Conservation (phyloP, 306 rosid species). For the Cicer judaicum region DNA sequence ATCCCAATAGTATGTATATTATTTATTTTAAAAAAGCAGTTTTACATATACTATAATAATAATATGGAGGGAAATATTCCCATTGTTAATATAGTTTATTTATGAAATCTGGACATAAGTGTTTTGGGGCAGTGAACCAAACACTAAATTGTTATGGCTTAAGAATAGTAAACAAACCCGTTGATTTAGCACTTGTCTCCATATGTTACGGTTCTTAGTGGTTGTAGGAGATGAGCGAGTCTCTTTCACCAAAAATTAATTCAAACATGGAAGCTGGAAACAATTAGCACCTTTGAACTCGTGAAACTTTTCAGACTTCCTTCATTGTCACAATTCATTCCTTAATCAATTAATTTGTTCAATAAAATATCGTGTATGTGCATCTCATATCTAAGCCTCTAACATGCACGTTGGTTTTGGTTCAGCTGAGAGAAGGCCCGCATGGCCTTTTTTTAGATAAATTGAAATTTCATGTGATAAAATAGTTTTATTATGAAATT, state of each 20-base stretch:
- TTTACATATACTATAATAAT: too few species aligned
- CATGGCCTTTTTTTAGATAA: neutral
- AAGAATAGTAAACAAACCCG: conserved; percentile 45
- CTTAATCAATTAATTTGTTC: conserved; percentile 4
- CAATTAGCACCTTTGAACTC: conserved; percentile 34
- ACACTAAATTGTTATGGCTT: neutral
- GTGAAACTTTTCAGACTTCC: conserved; percentile 27
- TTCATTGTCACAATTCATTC: conserved; percentile 20
- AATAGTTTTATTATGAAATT: conserved; percentile 14
- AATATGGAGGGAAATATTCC: too few species aligned
- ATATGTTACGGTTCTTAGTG: conserved; percentile 58
- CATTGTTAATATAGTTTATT: too few species aligned
- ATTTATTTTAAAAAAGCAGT: too few species aligned
- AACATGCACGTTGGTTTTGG: conserved; percentile 44
- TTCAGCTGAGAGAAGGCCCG: conserved; percentile 35
- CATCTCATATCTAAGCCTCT: neutral
- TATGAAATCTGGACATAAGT: too few species aligned
- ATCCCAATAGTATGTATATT: too few species aligned
- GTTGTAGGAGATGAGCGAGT: conserved; percentile 64
- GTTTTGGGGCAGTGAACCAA: neutral
- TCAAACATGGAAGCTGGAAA: conserved; percentile 37
- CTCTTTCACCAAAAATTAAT: conserved; percentile 47
- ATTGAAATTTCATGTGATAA: neutral
- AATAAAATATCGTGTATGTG: conserved; percentile 12
- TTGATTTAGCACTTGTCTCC: conserved; percentile 47